phyloP scores from a whole-genome alignment of 305 asterid genomes.

The Salvia sclarea region DNA sequence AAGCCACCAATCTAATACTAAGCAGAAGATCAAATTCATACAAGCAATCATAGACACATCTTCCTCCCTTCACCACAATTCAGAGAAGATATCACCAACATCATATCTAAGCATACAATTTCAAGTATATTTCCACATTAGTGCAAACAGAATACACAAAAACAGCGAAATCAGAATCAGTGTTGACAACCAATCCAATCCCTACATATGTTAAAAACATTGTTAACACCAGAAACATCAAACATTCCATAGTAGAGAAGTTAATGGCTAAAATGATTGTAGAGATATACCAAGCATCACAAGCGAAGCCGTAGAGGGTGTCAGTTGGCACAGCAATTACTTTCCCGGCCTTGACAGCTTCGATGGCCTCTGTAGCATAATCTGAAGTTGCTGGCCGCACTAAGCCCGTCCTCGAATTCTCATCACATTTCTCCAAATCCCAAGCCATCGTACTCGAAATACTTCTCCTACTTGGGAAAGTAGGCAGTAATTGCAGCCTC shows the following conservation, averaged over 20 bases:
- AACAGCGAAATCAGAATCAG: background rate
- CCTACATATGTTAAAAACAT: no score
- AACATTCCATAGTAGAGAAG: no score
- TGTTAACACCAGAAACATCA: no score
- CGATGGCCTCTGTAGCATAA: conserved; percentile 56
- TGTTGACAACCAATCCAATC: no score
- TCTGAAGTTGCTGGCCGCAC: conserved; percentile 68
- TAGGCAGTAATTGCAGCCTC: conserved; percentile 5
- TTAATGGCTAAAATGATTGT: no score
- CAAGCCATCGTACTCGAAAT: conserved; percentile 43
- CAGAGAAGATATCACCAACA: background rate
- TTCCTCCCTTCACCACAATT: background rate
- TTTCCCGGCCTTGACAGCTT: conserved; percentile 70
- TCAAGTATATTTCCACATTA: background rate
- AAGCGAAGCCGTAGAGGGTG: conserved; percentile 92
- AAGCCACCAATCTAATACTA: no score
- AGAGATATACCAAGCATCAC: conserved; percentile 80
- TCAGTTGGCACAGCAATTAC: conserved; percentile 94
- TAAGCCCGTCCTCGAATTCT: conserved; percentile 37
- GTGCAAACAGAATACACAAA: background rate
- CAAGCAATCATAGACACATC: background rate
- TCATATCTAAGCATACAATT: background rate
- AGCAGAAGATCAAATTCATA: no score
- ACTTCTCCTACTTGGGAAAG: conserved; percentile 35
- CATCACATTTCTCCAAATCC: conserved; percentile 28